phyloP scores from a whole-genome alignment of 2,329 filamentous ascomycete species.

The Decorospora gaudefroyi region DNA sequence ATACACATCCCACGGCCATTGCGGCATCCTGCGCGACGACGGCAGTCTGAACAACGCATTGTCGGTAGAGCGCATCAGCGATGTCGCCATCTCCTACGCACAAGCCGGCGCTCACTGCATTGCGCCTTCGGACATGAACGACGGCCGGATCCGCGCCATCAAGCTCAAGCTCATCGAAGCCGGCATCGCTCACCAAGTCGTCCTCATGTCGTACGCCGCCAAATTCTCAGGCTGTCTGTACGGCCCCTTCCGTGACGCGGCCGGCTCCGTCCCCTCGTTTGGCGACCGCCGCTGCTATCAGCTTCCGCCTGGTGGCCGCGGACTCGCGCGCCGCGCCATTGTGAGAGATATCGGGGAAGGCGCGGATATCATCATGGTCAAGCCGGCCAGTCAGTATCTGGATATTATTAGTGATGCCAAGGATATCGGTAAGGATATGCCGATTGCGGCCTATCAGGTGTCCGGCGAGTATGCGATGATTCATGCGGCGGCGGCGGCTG shows the following conservation, averaged over 20 bases:
- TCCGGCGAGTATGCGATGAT: conserved; percentile 98
- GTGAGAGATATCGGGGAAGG: conserved; percentile 88
- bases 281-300: conserved; percentile 97
- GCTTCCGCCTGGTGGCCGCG: conserved; percentile 87
- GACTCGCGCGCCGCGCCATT: conserved; percentile 88
- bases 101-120: conserved; percentile 94
- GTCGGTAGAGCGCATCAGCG: conserved; percentile 90
- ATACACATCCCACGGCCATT: conserved; percentile 97
- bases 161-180: conserved; percentile 97
- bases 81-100: conserved; percentile 98
- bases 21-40: conserved; percentile 91
- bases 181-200: conserved; percentile 85
- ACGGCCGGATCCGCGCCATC: conserved; percentile 94
- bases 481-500: conserved; percentile 90
- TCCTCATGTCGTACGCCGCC: conserved; percentile 96
- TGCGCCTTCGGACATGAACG: conserved; percentile 98
- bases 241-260: conserved; percentile 95
- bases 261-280: conserved; percentile 86
- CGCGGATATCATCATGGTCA: conserved; percentile 98
- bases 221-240: conserved; percentile 98
- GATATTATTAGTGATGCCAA: conserved; percentile 98
- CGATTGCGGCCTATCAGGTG: conserved; percentile 94
- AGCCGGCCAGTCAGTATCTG: conserved; percentile 92
- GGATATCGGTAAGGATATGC: conserved; percentile 87
- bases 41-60: conserved; percentile 90